These are phyloP conservation scores for Dactylis glomerata DNA, from an alignment of 176 grass and related monocot genomes.

Conservation along the genomic window DNA sequence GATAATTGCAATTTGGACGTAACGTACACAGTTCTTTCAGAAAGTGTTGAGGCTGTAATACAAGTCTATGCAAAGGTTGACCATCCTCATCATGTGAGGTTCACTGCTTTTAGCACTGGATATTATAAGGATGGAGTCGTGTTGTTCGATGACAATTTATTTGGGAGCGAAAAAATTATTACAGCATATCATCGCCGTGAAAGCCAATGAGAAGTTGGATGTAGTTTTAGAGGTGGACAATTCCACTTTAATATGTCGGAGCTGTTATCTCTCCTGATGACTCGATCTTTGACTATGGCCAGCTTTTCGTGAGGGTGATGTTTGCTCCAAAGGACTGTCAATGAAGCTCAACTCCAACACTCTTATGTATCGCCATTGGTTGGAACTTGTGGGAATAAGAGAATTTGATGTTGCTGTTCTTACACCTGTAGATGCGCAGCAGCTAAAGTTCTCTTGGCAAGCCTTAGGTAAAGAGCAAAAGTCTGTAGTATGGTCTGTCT, in stretches of 20 bases:
- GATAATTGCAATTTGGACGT: slow-evolving; percentile 20
- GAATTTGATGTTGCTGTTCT: neutral
- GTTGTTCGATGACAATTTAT: neutral
- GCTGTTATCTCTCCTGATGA: neutral
- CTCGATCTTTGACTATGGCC: neutral
- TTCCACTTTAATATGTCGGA: neutral
- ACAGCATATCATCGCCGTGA: neutral
- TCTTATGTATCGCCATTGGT: neutral
- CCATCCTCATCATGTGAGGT: neutral
- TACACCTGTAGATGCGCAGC: neutral
- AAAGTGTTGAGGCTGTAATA: slow-evolving; percentile 27
- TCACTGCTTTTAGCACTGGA: neutral
- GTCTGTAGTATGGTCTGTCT: neutral
- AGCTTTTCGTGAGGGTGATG: neutral
- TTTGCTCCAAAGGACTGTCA: neutral
- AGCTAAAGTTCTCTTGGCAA: neutral
- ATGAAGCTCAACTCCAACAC: neutral
- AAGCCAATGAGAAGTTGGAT: neutral
- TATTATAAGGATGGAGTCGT: neutral
- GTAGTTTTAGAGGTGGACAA: neutral
- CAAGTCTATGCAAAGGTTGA: slow-evolving; percentile 16
- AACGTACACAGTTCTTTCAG: neutral
- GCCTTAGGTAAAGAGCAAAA: neutral
- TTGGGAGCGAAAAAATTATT: neutral
- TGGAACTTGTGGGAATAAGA: neutral